Conservation (phyloP, 768 basidiomycete genomes). For the Leccinum barrowsii region DNA sequence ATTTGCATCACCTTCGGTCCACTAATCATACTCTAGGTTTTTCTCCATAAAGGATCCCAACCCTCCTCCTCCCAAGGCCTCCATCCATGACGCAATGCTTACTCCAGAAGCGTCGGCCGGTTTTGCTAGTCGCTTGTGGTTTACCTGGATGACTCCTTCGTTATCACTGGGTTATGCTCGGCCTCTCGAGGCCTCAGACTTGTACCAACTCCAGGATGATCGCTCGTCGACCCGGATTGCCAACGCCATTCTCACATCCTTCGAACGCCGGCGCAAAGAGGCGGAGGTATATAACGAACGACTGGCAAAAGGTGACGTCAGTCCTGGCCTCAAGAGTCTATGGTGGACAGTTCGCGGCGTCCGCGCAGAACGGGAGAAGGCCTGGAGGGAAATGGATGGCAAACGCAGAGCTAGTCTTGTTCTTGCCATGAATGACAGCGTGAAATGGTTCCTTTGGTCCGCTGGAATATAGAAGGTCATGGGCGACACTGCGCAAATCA, state of each 20-base stretch:
- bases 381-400: conserved; percentile 64
- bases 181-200: conserved; percentile 75
- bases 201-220: conserved; percentile 71
- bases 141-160: too few relatives aligned
- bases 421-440: conserved; percentile 70
- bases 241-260: conserved; percentile 59
- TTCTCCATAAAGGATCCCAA: too few relatives aligned
- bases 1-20: too few relatives aligned
- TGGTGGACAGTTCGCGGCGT: conserved; percentile 58
- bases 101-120: too few relatives aligned
- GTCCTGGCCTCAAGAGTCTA: conserved; percentile 48
- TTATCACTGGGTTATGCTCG: conserved; percentile 84
- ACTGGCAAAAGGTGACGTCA: conserved; percentile 61
- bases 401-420: conserved; percentile 59
- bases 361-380: conserved; percentile 50
- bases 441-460: conserved; percentile 78
- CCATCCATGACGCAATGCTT: too few relatives aligned
- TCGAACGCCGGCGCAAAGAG: conserved; percentile 49
- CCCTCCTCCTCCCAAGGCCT: too few relatives aligned
- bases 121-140: too few relatives aligned
- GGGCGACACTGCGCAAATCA: conserved; percentile 71
- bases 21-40: too few relatives aligned
- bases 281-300: conserved; percentile 70
- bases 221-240: conserved; percentile 61
- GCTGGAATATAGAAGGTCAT: conserved; percentile 55